Base-by-base conservation (phyloP, 2,329 filamentous ascomycete genomes). In the Aspergillus aculeatinus region DNA sequence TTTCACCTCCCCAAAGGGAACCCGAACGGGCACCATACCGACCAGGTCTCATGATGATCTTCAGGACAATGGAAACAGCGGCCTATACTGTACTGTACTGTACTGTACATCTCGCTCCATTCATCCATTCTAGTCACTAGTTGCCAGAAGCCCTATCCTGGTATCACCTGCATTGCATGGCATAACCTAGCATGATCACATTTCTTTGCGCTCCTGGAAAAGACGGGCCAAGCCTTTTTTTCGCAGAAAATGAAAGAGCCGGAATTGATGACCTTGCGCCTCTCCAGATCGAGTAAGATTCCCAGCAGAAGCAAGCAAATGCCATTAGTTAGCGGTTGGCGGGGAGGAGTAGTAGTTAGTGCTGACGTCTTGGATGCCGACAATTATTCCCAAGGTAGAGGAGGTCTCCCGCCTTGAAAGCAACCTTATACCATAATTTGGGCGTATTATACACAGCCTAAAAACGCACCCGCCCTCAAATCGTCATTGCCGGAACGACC, bases 131-230 rank as follows among this genome's bases (percentile, higher is more conserved):
- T 29, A 29, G 7, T 29, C 27, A 29, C 48, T 48, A 4, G 12
- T 12, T 35, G 31, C 23, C 42, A 42, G 35, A 54, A 48, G 42
- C 44, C 48, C 29, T 51, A 67, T 63, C 65, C 65, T 60, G 54
- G 65, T 51, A 63, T 59, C 48, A 48, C 63, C 33, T 65, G 63
- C 63, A 66, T 62, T 49, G 35, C 52, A 62, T 59, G 52, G 60
- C 58, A 60, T 56, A 50, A 33, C 47, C 60, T 62, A 55, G 59
- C 55, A 59, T 61, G 42, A 59, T 57, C 31, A 27, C 21, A 54
- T 55, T 51, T 39, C 57, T 57, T 54, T 51, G 48, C 35, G 19
- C 27, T 27, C 27, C 16, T 7, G 25, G 19, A 48, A 14, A 16
- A 23, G 25, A 33, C 33, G 39, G 47, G 35, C 25, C 29, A 25